Base-by-base conservation (phyloP, 441 rosid species). In the Croton setiger region DNA sequence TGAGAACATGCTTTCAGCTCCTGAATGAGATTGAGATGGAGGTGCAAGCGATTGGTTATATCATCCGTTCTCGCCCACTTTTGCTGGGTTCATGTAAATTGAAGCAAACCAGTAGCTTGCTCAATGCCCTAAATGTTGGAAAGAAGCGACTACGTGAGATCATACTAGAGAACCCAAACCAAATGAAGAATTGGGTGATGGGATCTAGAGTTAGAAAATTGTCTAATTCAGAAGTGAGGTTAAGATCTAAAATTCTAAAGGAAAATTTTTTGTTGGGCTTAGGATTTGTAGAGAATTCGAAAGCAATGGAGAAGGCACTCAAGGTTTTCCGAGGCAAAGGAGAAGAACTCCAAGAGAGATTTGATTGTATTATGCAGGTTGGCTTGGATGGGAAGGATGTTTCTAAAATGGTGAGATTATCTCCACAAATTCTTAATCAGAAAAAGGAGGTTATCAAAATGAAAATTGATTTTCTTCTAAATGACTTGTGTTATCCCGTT, bases 1-100 rank as follows among this genome's bases (percentile, higher is more conserved):
- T 91, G 73, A 83, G 81, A 76, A 79, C 70, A 54, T 84, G 96
- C 64, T 78, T 80, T 71, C 63, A 68, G 68, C 80, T 92, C 73
- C 65, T 92, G 44, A 78, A 69, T 63, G 89, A 89, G 59, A 84
- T 92, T 48, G 85, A 87, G 60, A 92, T 94, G 99, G 84, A 85
- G 11, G 56, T 39, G 18, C 60, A 72, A 14, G 92, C 81, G 71
- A 83, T 90, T 7, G 77, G 78, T 49, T 80, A 81, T 71, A 67
- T 92, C n/a, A 71, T 87, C 14, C 75, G 82, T 39, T 71, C 68
- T 10, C 82, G 86, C 60, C 75, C 90, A 1, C 31, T 55, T 12
- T 66, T 89, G 80, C 71, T 94, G 48, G 93, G 90, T 59, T 74
- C 75, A 12, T 73, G 75, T 82, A 73, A 63, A 56, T 72, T 88